Base-by-base conservation (phyloP, 1,284 basidiomycete species). In the Austroboletus novae-zelandiae region DNA sequence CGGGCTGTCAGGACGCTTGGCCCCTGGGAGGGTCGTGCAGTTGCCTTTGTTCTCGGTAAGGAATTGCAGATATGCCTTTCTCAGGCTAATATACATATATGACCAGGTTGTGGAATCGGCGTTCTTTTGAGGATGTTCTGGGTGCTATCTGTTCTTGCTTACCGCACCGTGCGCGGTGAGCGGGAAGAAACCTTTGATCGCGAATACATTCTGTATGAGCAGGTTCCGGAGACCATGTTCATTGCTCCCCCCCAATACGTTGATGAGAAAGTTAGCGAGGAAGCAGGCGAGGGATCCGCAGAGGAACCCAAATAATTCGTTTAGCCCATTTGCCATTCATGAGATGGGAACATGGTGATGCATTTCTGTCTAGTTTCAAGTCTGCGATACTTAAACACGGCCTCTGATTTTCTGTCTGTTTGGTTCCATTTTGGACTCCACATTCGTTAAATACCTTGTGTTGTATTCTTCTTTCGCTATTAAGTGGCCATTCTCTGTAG, bases 1-100 rank as follows among this genome's bases (percentile, higher is more conserved):
- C 70, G 71, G 50, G 83, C 86, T 2, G 69, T 90, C 49, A 79
- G 81, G 72, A 68, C 78, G 5, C 77, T 91, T 14, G 85, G 87
- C n/a, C 80, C 80, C 20, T 90, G 88, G 86, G 88, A 91, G 67
- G 86, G 86, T 45, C 77, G 86, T 46, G 80, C 81, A 13, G 81
- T 90, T 15, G 84, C 88, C 6, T 91, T 91, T 53, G 86, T 90
- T 51, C 75, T 91, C 17, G 88, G 88, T 88, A 55, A 58, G 81
- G 67, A 27, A 25, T 40, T 4, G 8, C 6, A 34, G 46, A 0
- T 15, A 10, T 1, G 9, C 40, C 30, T 43, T 37, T 41, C 13
- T 9, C 31, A 1, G 9, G 42, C 45, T 57, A 54, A 50, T 43
- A 29, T 45, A 55, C 7, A 34, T 25, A 32, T 23, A 23, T 51